Evolutionary conservation across 202 grass and related monocot species (phyloP), one percentile per base, ranked within the genome.

Genomic region (Setaria viridis): DNA sequence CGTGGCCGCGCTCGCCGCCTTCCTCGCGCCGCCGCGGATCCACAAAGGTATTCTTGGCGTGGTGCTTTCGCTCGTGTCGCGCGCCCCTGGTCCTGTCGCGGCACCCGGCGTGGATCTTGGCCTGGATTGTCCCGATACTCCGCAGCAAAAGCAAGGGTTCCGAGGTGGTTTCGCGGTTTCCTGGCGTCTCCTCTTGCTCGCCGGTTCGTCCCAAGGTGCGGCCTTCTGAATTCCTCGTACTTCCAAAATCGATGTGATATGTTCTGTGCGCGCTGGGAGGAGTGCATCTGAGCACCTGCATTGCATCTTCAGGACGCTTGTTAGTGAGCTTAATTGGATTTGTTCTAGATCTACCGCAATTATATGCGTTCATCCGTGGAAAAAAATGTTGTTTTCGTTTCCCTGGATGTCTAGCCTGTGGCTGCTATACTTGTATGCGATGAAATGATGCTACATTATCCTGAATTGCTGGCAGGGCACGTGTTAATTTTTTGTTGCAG

Each of bases 61-160:
- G 6, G 59, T 70, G 21, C 54, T 7, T 11, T 9, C 6, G 71
- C 78, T 41, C 19, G 58, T 46, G 37, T 37, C 70, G 25, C 39
- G 49, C 57, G 15, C 6, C 62, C 30, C 47, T 14, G 17, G 9
- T 58, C 19, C 74, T 48, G 35, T 64, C 33, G 33, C 73, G 64
- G 86, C 1, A 57, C 51, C 72, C 45, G 55, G 43, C 25, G 60
- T 34, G 87, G 87, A 89, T 89, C 77, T 85, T 41, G 42, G n/a
- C 30, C 49, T 53, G 41, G 43, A 80, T 76, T 75, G 42, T 7
- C 17, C 81, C 11, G 67, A 35, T 74, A 25, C 16, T 49, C 42
- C 32, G 49, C 49, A 9, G 30, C 50, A 43, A 60, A 68, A 69
- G 37, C 34, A 19, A 21, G 11, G 21, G 48, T 54, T 35, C 63